These are phyloP conservation scores for Poterioochromonas sp. DNA, from an alignment of 352 stramenopile genomes.

Conservation along the genomic window DNA sequence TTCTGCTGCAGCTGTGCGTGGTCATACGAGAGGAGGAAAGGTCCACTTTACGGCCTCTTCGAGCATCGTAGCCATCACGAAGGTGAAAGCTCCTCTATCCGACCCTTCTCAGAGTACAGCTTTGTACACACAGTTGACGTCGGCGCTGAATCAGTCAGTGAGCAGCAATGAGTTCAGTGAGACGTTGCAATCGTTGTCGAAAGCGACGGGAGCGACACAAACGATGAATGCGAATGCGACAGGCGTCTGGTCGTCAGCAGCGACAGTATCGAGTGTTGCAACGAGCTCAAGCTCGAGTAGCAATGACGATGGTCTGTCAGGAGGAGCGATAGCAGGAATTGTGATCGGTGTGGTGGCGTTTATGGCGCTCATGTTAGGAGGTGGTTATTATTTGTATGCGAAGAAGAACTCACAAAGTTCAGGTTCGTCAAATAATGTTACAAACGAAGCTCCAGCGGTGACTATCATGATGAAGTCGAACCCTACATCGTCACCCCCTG, in stretches of 20 bases:
- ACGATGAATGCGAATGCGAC: slow-evolving; percentile 10
- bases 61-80: slow-evolving; percentile 8
- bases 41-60: slow-evolving; percentile 8
- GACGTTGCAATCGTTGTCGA: slow-evolving; percentile 10
- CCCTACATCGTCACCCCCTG: no score
- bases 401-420: slow-evolving; percentile 17
- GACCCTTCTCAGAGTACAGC: slow-evolving; percentile 8
- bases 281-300: slow-evolving; percentile 12
- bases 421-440: slow-evolving; percentile 15
- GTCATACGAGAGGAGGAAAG: slow-evolving; percentile 10
- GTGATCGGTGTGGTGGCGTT: slow-evolving; percentile 6
- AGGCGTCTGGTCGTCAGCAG: slow-evolving; percentile 5
- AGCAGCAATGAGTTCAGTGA: slow-evolving; percentile 11
- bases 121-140: slow-evolving; percentile 13
- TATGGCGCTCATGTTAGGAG: neutral
- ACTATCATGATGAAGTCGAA: neutral
- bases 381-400: slow-evolving; percentile 16
- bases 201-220: slow-evolving; percentile 7
- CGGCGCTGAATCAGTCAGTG: slow-evolving; percentile 7
- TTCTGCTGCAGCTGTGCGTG: slow-evolving; percentile 7
- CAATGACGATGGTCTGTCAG: slow-evolving; percentile 16
- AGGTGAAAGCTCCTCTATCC: slow-evolving; percentile 10
- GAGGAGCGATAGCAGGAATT: slow-evolving; percentile 17
- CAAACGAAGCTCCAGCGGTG: slow-evolving; percentile 7
- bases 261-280: slow-evolving; percentile 10